A percentile compares a stretch with the other conserved stretches of the same genome.
Conservation (phyloP, 192 early-diverging fungal genomes). For the Cladochytrium replicatum region DNA sequence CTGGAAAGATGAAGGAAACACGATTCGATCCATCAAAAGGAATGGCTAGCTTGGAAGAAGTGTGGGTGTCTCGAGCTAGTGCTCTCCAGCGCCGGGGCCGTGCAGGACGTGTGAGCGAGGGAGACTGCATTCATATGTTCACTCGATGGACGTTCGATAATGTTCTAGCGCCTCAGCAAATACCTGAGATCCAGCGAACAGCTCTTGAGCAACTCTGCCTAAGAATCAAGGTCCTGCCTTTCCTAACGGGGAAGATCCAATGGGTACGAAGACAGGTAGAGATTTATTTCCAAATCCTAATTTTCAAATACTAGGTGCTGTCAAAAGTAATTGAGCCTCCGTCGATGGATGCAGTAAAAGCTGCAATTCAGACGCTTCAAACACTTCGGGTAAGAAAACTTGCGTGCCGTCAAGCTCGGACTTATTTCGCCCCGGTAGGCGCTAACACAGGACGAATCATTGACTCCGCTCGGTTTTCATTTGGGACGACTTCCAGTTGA, state of each 20-base stretch:
- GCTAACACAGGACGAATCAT: conserved; percentile 24
- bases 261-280: conserved; percentile 10
- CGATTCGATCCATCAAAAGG: conserved; percentile 53
- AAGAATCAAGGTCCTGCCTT: conserved; percentile 35
- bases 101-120: conserved; percentile 68
- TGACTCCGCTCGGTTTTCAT: conserved; percentile 63
- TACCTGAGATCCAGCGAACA: conserved; percentile 70
- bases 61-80: conserved; percentile 34
- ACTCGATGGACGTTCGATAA: conserved; percentile 43
- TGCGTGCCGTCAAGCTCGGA: background rate
- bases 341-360: conserved; percentile 35
- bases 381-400: conserved; percentile 9
- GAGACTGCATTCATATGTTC: conserved; percentile 73
- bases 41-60: conserved; percentile 48
- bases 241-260: background rate
- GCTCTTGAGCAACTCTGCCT: conserved; percentile 75
- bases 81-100: conserved; percentile 41
- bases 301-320: conserved; percentile 28
- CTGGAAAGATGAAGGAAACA: conserved; percentile 62
- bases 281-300: conserved; percentile 38
- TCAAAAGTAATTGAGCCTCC: conserved; percentile 54
- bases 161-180: conserved; percentile 38
- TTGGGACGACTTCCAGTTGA: conserved; percentile 67
- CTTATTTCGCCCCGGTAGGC: conserved; percentile 25
- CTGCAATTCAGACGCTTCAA: conserved; percentile 39